Conservation (phyloP, 495 filamentous ascomycete genomes). For the Lasiosphaeria miniovina region DNA sequence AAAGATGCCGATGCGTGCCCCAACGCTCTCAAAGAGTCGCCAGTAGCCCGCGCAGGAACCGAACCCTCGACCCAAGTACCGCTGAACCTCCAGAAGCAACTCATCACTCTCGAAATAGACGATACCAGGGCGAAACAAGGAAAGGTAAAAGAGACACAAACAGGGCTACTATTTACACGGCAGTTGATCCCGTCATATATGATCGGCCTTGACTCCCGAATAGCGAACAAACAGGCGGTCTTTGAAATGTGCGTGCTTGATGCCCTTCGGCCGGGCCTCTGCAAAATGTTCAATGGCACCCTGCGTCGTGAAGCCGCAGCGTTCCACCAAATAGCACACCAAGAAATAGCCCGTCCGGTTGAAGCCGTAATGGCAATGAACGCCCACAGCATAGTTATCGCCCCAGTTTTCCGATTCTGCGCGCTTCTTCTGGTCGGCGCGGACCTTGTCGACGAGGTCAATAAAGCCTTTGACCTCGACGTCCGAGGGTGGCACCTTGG, state of each 20-base stretch:
- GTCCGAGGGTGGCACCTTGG: conserved; percentile 80
- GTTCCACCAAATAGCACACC: conserved; percentile 86
- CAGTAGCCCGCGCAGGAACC: background rate
- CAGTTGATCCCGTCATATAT: background rate
- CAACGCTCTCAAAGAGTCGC: background rate
- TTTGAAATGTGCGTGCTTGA: conserved; percentile 85
- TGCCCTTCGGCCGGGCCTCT: conserved; percentile 69
- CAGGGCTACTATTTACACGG: background rate
- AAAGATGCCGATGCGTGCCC: background rate
- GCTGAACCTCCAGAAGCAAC: background rate
- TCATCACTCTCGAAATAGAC: background rate
- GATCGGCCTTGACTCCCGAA: conserved; percentile 25
- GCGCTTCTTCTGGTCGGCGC: conserved; percentile 45
- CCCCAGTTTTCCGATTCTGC: conserved; percentile 38
- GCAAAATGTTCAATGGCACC: conserved; percentile 82
- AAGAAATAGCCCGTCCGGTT: conserved; percentile 91
- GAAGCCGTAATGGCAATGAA: conserved; percentile 95
- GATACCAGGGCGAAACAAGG: background rate
- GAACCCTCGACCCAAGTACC: background rate
- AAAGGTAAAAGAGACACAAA: background rate
- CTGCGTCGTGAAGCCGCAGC: conserved; percentile 65
- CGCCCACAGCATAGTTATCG: conserved; percentile 58
- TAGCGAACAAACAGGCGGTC: conserved; percentile 84
- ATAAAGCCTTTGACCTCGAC: conserved; percentile 78
- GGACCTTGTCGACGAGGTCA: conserved; percentile 69